Evolutionary conservation across 768 basidiomycete genomes (phyloP).

Genomic region (Rhodotorula graminis): DNA sequence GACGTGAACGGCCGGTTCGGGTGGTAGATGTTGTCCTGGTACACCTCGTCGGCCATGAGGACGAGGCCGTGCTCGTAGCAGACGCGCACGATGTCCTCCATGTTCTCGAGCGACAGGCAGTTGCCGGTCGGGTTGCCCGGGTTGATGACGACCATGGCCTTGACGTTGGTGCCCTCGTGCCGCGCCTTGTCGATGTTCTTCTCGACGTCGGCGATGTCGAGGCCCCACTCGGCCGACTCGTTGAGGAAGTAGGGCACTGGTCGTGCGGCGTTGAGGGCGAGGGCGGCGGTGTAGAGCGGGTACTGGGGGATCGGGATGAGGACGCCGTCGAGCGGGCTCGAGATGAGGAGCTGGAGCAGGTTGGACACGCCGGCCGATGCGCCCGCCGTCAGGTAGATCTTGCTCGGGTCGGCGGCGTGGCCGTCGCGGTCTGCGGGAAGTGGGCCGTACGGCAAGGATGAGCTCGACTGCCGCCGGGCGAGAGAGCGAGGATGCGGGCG

Average conservation of each 20-base stretch:
- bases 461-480: no score
- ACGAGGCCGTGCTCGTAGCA: conserved; percentile 81
- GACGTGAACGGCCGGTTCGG: conserved; percentile 69
- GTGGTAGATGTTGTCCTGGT: conserved; percentile 85
- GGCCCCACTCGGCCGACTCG: conserved; percentile 75
- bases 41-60: conserved; percentile 96
- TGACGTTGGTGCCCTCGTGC: conserved; percentile 60
- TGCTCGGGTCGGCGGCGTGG: conserved; percentile 68
- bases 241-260: conserved; percentile 84
- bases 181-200: conserved; percentile 63
- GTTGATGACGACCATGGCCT: conserved; percentile 94
- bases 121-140: conserved; percentile 96
- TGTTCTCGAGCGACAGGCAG: conserved; percentile 66
- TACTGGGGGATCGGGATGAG: conserved; percentile 98
- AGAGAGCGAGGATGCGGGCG: no score
- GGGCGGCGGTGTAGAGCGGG: conserved; percentile 90
- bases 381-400: conserved; percentile 92
- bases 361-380: conserved; percentile 92
- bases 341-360: conserved; percentile 71
- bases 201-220: conserved; percentile 64
- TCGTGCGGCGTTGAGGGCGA: conserved; percentile 75
- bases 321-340: conserved; percentile 64
- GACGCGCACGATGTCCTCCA: conserved; percentile 69
- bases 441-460: neutral
- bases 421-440: conserved; percentile 72